Evolutionary conservation across 164 flowering plant species (phyloP).

Genomic region (Litsea cubeba): DNA sequence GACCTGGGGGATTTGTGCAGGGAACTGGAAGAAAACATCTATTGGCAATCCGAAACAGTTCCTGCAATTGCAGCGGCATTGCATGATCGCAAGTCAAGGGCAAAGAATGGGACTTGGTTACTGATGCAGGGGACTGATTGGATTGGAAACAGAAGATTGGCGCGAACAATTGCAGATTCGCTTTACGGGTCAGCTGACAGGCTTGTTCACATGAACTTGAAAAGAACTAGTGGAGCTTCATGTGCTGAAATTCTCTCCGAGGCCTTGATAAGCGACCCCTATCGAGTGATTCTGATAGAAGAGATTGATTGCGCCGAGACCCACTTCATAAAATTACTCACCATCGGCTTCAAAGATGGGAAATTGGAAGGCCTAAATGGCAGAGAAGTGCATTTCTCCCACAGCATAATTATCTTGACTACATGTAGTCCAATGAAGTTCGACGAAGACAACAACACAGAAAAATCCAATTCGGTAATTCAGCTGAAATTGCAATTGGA

Average conservation of each 20-base stretch:
- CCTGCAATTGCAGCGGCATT: constrained; percentile 49
- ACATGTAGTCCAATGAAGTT: constrained; percentile 13
- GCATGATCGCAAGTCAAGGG: constrained; percentile 18
- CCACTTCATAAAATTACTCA: constrained; percentile 39
- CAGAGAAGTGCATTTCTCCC: constrained; percentile 10
- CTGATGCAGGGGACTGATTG: constrained; percentile 58
- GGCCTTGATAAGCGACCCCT: constrained; percentile 29
- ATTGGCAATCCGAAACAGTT: constrained; percentile 54
- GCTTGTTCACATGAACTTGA: constrained; percentile 44
- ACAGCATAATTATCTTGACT: constrained; percentile 39
- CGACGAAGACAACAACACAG: constrained; percentile 5
- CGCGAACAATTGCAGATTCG: constrained; percentile 44
- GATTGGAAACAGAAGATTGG: constrained; percentile 61
- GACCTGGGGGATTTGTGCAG: constrained; percentile 22
- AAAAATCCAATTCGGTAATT: constrained; percentile 23
- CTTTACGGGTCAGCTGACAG: constrained; percentile 48
- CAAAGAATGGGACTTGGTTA: constrained; percentile 41
- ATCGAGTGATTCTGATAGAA: constrained; percentile 52
- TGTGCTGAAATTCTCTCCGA: constrained; percentile 25
- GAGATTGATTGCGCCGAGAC: constrained; percentile 48
- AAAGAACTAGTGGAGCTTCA: constrained; percentile 18
- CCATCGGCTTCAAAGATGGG: constrained; percentile 29
- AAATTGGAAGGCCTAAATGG: constrained; percentile 23
- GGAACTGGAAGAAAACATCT: constrained; percentile 53
- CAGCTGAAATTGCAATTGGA: constrained; percentile 40